Percentiles rank a stretch among this genome's conserved stretches.
Conservation (phyloP, 495 filamentous ascomycete genomes). For the Neurospora discreta region DNA sequence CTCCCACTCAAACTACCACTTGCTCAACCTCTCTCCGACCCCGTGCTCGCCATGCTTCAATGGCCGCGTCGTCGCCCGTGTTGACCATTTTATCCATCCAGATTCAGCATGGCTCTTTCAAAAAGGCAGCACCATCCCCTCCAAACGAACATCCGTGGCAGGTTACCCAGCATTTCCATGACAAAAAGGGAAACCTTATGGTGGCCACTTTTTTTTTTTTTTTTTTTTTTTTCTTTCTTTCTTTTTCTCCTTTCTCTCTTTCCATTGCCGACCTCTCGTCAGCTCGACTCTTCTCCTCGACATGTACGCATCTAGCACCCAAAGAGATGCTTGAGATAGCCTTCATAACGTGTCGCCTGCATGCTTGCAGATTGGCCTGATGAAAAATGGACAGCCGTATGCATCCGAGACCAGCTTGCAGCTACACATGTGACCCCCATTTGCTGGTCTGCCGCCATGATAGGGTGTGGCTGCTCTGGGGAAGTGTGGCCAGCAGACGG, state of each 20-base stretch:
- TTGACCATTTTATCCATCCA: not conserved
- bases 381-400: slow-evolving; percentile 20
- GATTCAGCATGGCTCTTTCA: not conserved
- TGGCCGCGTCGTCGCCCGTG: not conserved
- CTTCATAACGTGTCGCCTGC: slow-evolving; percentile 16
- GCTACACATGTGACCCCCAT: slow-evolving; percentile 26
- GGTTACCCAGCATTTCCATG: not conserved
- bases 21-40: not conserved
- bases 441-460: slow-evolving; percentile 15
- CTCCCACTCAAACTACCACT: not conserved
- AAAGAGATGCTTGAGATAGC: slow-evolving; percentile 6
- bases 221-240: no score
- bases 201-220: not conserved
- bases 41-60: not conserved
- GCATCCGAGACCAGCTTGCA: slow-evolving; percentile 22
- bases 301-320: not conserved
- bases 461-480: slow-evolving; percentile 18
- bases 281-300: not conserved
- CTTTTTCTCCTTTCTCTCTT: no score
- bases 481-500: slow-evolving; percentile 6
- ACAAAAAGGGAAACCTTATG: not conserved
- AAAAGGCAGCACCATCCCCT: not conserved
- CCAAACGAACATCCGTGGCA: not conserved
- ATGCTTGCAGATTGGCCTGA: slow-evolving; percentile 5
- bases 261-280: not conserved